phyloP scores from a whole-genome alignment of 2,329 filamentous ascomycete species.

The Fusarium lyarnte region DNA sequence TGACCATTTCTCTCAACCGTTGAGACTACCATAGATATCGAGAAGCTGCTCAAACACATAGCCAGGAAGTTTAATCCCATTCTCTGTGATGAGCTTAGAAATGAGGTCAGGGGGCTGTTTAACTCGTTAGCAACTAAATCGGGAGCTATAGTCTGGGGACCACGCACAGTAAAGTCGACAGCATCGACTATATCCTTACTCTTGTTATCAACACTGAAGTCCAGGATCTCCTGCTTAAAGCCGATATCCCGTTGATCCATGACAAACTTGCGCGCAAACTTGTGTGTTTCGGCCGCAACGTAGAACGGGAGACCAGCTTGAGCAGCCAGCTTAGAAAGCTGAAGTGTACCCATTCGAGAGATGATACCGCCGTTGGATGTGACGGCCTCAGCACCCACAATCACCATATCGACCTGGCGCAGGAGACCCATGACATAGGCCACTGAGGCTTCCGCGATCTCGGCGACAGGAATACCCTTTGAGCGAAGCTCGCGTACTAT shows the following conservation, averaged over 20 bases:
- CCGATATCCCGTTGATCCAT: slow-evolving; percentile 83
- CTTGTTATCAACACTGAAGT: slow-evolving; percentile 69
- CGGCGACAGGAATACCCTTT: slow-evolving; percentile 81
- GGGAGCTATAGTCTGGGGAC: too few species aligned
- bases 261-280: slow-evolving; percentile 90
- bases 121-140: not conserved
- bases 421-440: slow-evolving; percentile 75
- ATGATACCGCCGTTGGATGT: slow-evolving; percentile 95
- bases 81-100: slow-evolving; percentile 79
- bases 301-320: slow-evolving; percentile 79
- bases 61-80: slow-evolving; percentile 74
- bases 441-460: slow-evolving; percentile 68
- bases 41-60: slow-evolving; percentile 77
- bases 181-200: slow-evolving; percentile 61
- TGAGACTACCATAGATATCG: slow-evolving; percentile 64
- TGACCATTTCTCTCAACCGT: slow-evolving; percentile 41
- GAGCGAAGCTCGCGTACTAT: slow-evolving; percentile 77
- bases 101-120: slow-evolving; percentile 73
- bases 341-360: slow-evolving; percentile 84
- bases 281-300: slow-evolving; percentile 94
- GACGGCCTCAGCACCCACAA: slow-evolving; percentile 83
- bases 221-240: slow-evolving; percentile 78
- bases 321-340: slow-evolving; percentile 84
- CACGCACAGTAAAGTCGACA: slow-evolving; percentile 77
- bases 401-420: slow-evolving; percentile 70